Percentiles rank a stretch among this genome's conserved stretches.
Conservation (phyloP, 371 early-diverging fungal genomes). For the Rhizomucor miehei region DNA sequence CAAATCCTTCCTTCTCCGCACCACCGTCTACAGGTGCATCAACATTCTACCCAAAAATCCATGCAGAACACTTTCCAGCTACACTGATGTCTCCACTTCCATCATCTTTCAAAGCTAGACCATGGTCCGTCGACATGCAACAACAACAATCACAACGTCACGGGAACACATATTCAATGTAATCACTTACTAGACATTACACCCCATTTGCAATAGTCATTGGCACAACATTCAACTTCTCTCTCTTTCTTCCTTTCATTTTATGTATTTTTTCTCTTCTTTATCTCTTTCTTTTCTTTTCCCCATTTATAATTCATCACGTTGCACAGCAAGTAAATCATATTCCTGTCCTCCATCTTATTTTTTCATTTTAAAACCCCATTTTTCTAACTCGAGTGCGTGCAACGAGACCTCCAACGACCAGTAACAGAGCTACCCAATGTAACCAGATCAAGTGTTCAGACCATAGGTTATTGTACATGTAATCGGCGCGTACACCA, state of each 20-base stretch:
- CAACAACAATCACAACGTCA: neutral
- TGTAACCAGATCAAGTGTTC: conserved; percentile 32
- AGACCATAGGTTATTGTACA: conserved; percentile 26
- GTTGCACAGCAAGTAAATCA: no score
- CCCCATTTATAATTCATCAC: no score
- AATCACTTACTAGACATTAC: conserved; percentile 2
- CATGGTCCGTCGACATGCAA: conserved; percentile 3
- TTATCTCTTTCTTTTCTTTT: no score
- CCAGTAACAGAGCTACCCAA: conserved; percentile 27
- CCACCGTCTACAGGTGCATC: neutral
- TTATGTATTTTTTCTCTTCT: no score
- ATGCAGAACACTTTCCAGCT: neutral
- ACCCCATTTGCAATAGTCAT: conserved; percentile 1
- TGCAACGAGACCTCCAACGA: conserved; percentile 20
- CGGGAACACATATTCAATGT: neutral
- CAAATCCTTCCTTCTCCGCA: no score
- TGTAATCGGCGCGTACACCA: conserved; percentile 45
- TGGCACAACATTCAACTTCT: neutral
- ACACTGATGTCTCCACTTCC: conserved; percentile 5
- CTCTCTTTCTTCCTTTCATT: no score
- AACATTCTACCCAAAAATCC: neutral
- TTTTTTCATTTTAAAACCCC: conserved; percentile 13
- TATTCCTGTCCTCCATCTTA: neutral
- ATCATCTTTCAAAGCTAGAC: neutral
- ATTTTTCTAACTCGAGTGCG: conserved; percentile 28